Conservation (phyloP, 2,329 filamentous ascomycete species). For the Leptographium wingfieldii region DNA sequence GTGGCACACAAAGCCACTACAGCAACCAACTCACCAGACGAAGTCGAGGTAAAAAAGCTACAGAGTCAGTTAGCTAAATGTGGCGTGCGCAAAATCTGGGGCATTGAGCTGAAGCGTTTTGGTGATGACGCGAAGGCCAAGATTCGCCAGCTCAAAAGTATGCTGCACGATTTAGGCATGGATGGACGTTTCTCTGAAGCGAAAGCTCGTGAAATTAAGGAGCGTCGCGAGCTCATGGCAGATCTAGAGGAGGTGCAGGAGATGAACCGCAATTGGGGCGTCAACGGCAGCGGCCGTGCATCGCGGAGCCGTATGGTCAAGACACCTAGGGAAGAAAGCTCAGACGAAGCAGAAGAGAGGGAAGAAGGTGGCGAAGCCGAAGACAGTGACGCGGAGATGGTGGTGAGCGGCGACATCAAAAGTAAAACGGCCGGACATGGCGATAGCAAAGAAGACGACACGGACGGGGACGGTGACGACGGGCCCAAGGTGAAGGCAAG, state of each 20-base stretch:
- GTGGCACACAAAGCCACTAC: conserved; percentile 19
- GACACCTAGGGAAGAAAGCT: conserved; percentile 14
- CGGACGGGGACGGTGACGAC: conserved; percentile 9
- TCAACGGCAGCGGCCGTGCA: conserved; percentile 24
- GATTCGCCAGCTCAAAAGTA: conserved; percentile 64
- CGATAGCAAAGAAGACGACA: conserved; percentile 1
- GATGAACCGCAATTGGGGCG: conserved; percentile 69
- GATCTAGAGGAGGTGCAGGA: conserved; percentile 78
- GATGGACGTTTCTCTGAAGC: conserved; percentile 75
- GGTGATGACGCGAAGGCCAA: conserved; percentile 62
- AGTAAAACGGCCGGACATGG: conserved; percentile 1
- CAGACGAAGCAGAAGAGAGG: conserved; percentile 2
- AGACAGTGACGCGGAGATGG: background rate
- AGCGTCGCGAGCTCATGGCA: conserved; percentile 67
- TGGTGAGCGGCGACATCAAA: conserved; percentile 16
- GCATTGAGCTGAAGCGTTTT: conserved; percentile 65
- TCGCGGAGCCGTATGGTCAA: conserved; percentile 26
- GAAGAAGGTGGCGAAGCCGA: conserved; percentile 3
- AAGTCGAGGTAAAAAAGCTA: conserved; percentile 74
- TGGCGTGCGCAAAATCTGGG: conserved; percentile 86
- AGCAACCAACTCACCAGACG: conserved; percentile 40
- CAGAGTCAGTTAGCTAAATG: conserved; percentile 83
- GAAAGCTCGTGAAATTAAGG: conserved; percentile 77
- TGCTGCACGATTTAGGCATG: conserved; percentile 79
- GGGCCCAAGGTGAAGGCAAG: conserved; percentile 24